phyloP scores from a whole-genome alignment of 2,329 filamentous ascomycete species.

The Colletotrichum eremochloae region DNA sequence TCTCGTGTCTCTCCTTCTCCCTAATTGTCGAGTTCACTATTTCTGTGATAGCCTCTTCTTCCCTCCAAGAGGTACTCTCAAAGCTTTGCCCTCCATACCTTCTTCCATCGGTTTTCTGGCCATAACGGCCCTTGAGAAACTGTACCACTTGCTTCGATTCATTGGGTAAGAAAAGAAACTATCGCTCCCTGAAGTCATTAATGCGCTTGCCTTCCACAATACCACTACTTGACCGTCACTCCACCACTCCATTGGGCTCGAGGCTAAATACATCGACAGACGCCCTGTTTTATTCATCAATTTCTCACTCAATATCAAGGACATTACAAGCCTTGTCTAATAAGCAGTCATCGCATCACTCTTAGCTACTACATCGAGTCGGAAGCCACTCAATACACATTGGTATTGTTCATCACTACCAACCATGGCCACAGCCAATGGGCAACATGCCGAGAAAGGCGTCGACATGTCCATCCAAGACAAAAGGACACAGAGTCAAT shows the following conservation, averaged over 20 bases:
- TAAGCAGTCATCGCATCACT: background rate
- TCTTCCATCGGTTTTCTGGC: background rate
- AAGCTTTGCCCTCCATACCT: background rate
- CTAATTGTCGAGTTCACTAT: background rate
- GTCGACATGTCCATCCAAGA: conserved; percentile 10
- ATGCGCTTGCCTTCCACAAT: background rate
- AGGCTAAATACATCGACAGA: background rate
- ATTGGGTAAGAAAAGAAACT: background rate
- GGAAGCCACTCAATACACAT: no score
- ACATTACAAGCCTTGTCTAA: background rate
- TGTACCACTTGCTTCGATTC: background rate
- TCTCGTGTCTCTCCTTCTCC: background rate
- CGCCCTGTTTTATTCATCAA: background rate
- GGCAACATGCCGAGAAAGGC: conserved; percentile 31
- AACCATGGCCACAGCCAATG: conserved; percentile 28
- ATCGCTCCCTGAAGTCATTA: background rate
- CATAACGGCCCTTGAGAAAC: background rate
- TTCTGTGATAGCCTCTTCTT: background rate
- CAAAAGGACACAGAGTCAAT: conserved; percentile 14
- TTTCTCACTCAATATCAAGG: background rate
- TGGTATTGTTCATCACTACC: background rate
- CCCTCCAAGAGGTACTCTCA: background rate
- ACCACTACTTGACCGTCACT: background rate
- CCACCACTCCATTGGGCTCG: background rate
- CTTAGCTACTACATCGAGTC: background rate